Evolutionary conservation across 768 basidiomycete species (phyloP), one percentile per base, ranked within the genome.

Genomic region (Cystofilobasidium bisporidii): DNA sequence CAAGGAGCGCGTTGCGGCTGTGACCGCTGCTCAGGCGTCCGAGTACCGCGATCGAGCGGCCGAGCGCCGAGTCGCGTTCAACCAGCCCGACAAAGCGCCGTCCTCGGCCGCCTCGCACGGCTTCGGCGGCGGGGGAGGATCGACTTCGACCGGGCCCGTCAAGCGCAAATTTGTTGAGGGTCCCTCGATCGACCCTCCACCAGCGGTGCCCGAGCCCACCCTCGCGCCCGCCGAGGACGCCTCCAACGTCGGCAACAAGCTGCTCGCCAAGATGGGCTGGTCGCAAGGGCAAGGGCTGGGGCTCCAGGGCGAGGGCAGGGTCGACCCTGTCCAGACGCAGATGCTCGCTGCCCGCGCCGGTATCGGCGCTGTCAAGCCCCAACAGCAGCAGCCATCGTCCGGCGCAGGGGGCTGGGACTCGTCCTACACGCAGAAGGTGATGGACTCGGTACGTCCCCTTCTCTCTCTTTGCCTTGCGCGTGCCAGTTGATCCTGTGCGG

Each of bases 41-140:
- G 91, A 91, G 75, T 98, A 99, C 78, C 86, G 93, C 43, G 96
- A 99, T 76, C 86, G 96, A 30, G 96, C 96, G 1, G 87, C 87
- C 0, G 93, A 96, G 75, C 85, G 96, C 18, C 84, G 96, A 24
- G 84, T 85, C 59, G 84, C 91, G 74, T 90, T 93, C 79, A 90
- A 92, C 71, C 93, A 97, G 73, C 91, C 93, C 0, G 90, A 93
- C 36, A 43, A 43, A 15, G 82, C 84, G 1, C 94, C 92, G 11
- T 71, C 85, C 0, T 83, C 85, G 33, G 20, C 41, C 24, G 40
- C 20, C 30, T 14, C 18, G 17, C n/a, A n/a, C n/a, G n/a, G n/a
- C n/a, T n/a, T 81, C 81, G 48, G 63, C 71, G 65, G 66, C 18
- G 65, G 69, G 10, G 17, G 40, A 9, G 40, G 40, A 17, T 12